Evolutionary conservation across 2,329 filamentous ascomycete species (phyloP), one percentile per base, ranked within the genome.

Genomic region (Fusarium circinatum): DNA sequence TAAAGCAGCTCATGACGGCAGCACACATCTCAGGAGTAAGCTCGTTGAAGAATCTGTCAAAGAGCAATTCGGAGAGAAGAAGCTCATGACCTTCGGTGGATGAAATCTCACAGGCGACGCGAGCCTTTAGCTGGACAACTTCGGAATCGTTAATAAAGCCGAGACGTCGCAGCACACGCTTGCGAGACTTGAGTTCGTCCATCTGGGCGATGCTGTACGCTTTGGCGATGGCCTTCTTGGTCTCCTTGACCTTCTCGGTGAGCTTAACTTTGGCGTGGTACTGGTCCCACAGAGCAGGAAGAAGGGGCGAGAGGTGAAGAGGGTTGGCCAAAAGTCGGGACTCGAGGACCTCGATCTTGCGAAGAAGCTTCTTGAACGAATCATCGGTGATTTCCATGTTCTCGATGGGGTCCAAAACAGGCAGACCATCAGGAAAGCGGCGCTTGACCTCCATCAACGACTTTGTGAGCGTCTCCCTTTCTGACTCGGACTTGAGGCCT

Each of bases 31-130:
- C 96, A 0, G 96, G 95, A 0, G 91, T 91, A 48, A 98, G 86
- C 80, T 98, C 95, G 81, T 98, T 99, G 89, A 99, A 99, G 88
- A 98, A 98, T 44, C 95, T 91, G 82, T 98, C 97, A 83, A 99
- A 98, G 2, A 99, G 89, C 34, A 99, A 87, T 83, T 99, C 96
- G 18, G 94, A 95, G 10, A 99, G 89, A 73, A 99, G 91, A 47
- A 99, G 87, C 82, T 99, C 97, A 79, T 99, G 96, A 41, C 96
- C 96, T 76, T 92, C 90, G 5, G 90, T 92, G 1, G 96, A 98
- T 71, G 94, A 98, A 74, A 99, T 98, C 84, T 99, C 96, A 83
- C 96, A 99, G 5, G 96, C 96, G 7, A 98, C 97, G 63, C 97
- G 94, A 17, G 96, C 96, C 85, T 99, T 99, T 79, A 98, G 89